These are phyloP conservation scores for Cyclotella baltica DNA, from an alignment of 108 stramenopile genomes.

Conservation along the genomic window DNA sequence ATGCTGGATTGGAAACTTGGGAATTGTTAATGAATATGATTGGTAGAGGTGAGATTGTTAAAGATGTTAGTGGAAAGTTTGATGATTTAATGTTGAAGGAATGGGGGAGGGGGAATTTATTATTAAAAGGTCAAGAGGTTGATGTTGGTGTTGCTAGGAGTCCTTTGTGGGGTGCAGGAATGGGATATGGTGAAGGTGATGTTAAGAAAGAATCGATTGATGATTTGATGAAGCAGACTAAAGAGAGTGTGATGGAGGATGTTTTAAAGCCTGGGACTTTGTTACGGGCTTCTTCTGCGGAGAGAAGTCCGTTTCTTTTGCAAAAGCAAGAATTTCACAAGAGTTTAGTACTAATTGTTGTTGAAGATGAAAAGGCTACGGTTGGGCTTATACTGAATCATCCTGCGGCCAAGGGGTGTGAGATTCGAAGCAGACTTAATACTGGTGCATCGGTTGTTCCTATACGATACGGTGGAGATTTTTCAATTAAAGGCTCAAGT, in stretches of 20 bases:
- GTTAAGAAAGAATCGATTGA: slow-evolving; percentile 31
- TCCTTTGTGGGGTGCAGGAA: slow-evolving; percentile 21
- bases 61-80: slow-evolving; percentile 60
- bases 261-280: slow-evolving; percentile 50
- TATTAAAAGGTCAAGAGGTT: slow-evolving; percentile 47
- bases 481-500: slow-evolving; percentile 68
- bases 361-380: slow-evolving; percentile 64
- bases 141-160: slow-evolving; percentile 26
- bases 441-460: slow-evolving; percentile 34
- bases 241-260: slow-evolving; percentile 16
- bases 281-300: slow-evolving; percentile 64
- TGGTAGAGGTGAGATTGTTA: slow-evolving; percentile 62
- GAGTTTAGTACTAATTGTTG: slow-evolving; percentile 70
- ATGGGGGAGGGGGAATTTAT: slow-evolving; percentile 74
- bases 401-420: slow-evolving; percentile 67
- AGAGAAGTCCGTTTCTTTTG: slow-evolving; percentile 72
- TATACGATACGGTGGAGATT: slow-evolving; percentile 82
- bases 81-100: slow-evolving; percentile 86
- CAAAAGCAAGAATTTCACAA: slow-evolving; percentile 85
- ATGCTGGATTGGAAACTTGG: slow-evolving; percentile 79
- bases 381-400: slow-evolving; percentile 81
- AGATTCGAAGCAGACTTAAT: slow-evolving; percentile 46
- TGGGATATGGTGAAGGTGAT: slow-evolving; percentile 11
- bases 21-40: slow-evolving; percentile 72
- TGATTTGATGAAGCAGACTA: slow-evolving; percentile 32